These are phyloP conservation scores for Tillandsia leiboldiana DNA, from an alignment of 176 grass and related monocot species.

Conservation along the genomic window DNA sequence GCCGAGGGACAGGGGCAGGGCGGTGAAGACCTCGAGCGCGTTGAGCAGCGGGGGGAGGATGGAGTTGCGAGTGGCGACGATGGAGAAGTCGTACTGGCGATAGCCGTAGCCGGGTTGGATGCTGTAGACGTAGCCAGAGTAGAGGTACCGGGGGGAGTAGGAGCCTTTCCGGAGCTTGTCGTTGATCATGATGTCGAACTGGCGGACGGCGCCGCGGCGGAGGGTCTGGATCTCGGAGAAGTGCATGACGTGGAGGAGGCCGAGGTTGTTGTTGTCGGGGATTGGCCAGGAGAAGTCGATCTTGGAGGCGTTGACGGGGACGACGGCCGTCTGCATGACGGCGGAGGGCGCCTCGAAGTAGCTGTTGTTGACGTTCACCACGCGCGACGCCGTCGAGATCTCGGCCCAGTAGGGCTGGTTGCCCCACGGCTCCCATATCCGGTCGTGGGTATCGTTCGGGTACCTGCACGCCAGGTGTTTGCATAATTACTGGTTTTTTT, in stretches of 20 bases:
- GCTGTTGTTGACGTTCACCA: neutral
- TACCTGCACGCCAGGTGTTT: slow-evolving; percentile 4
- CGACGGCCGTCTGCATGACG: slow-evolving; percentile 28
- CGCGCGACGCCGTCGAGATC: slow-evolving; percentile 16
- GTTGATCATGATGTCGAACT: slow-evolving; percentile 13
- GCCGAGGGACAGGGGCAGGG: neutral
- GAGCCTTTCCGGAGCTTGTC: neutral
- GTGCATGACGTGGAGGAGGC: slow-evolving; percentile 6
- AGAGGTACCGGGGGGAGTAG: neutral
- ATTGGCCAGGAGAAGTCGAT: slow-evolving; percentile 12
- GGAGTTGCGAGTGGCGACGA: neutral
- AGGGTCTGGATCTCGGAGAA: slow-evolving; percentile 13
- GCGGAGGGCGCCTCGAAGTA: slow-evolving; percentile 17
- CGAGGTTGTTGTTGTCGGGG: neutral
- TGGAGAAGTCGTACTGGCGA: neutral
- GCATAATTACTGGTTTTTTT: neutral
- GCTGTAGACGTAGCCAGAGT: neutral
- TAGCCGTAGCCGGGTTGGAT: neutral
- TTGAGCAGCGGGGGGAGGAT: neutral
- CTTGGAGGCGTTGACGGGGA: slow-evolving; percentile 16
- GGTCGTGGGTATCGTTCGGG: slow-evolving; percentile 23
- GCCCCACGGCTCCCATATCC: slow-evolving; percentile 25
- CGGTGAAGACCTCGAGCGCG: neutral
- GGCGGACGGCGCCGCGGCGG: neutral
- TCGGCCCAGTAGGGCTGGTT: slow-evolving; percentile 18